These are phyloP conservation scores for Gastrolobium villosum DNA, from an alignment of 306 rosid species.

Conservation along the genomic window DNA sequence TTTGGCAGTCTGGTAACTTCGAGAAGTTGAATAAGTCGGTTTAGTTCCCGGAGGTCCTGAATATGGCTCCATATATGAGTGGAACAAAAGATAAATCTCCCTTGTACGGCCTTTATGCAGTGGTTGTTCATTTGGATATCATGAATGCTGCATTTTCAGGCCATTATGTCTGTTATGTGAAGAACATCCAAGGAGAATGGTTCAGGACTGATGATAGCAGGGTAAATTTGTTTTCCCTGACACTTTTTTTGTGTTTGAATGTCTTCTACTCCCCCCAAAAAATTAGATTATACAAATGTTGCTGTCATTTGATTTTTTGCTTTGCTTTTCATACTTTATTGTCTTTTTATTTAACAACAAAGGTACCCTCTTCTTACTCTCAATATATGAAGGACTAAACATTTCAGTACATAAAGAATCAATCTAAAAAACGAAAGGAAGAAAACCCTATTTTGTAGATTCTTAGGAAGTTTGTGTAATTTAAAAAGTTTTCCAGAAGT, in stretches of 20 bases:
- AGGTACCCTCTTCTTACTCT: background rate
- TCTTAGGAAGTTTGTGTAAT: conserved; percentile 1
- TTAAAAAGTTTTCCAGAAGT: background rate
- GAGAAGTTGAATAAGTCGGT: conserved; percentile 77
- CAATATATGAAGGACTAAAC: background rate
- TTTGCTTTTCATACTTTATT: conserved; percentile 23
- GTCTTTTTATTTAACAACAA: conserved; percentile 5
- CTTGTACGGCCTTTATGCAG: conserved; percentile 74
- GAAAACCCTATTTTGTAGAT: conserved; percentile 1
- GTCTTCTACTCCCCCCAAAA: conserved; percentile 1
- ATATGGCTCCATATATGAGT: conserved; percentile 78
- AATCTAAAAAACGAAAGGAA: background rate
- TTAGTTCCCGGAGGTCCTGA: conserved; percentile 70
- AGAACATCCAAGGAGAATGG: conserved; percentile 72
- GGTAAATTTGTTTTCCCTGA: conserved; percentile 53
- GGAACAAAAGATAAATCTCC: conserved; percentile 66
- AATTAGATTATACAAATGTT: background rate
- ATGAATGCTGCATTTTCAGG: conserved; percentile 79
- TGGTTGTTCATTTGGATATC: conserved; percentile 84
- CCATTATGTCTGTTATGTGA: conserved; percentile 83
- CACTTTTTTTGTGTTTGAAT: background rate
- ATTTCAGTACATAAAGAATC: background rate
- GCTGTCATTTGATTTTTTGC: conserved; percentile 23
- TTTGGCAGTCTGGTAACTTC: conserved; percentile 75
- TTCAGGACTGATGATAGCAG: conserved; percentile 77